Conservation (phyloP, 768 basidiomycete species). For the Solioccasus polychromus region DNA sequence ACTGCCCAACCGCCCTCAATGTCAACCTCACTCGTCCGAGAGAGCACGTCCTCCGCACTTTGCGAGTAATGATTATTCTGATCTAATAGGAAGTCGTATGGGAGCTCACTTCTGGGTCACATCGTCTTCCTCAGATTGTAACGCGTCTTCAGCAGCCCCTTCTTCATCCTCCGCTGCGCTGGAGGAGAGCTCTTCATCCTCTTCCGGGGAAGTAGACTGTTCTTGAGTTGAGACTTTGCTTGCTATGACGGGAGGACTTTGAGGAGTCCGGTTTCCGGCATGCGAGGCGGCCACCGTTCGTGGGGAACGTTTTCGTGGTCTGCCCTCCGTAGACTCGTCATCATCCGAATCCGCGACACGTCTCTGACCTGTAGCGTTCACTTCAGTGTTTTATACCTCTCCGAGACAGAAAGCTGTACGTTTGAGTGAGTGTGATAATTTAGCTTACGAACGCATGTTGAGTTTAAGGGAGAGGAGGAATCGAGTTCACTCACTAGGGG, state of each 20-base stretch:
- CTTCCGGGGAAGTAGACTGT: slow-evolving; percentile 19
- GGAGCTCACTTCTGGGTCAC: slow-evolving; percentile 62
- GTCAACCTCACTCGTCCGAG: slow-evolving; percentile 65
- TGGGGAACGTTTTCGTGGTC: background rate
- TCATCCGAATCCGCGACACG: slow-evolving; percentile 55
- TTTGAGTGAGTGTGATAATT: slow-evolving; percentile 20
- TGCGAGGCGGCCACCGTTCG: background rate
- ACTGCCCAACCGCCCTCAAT: slow-evolving; percentile 79
- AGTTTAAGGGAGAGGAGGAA: background rate
- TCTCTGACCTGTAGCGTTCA: slow-evolving; percentile 30
- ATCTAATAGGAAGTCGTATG: background rate
- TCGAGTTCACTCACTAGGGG: slow-evolving; percentile 11
- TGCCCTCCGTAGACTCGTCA: slow-evolving; percentile 28
- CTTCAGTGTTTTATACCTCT: background rate
- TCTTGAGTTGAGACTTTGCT: slow-evolving; percentile 20
- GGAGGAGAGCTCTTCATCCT: slow-evolving; percentile 32
- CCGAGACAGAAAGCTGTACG: slow-evolving; percentile 8
- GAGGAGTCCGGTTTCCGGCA: background rate
- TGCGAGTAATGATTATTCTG: slow-evolving; percentile 3
- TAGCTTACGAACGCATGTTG: slow-evolving; percentile 20
- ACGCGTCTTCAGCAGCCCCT: slow-evolving; percentile 37
- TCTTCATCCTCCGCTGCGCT: slow-evolving; percentile 40
- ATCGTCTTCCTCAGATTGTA: slow-evolving; percentile 44
- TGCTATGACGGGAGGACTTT: slow-evolving; percentile 12
- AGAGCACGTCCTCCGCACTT: slow-evolving; percentile 72